Percentiles rank a stretch among this genome's conserved stretches.
Evolutionary conservation across 225 moss, liverwort and hornwort genomes (phyloP).

Genomic region (Bryoerythrophyllum caledonicum): DNA sequence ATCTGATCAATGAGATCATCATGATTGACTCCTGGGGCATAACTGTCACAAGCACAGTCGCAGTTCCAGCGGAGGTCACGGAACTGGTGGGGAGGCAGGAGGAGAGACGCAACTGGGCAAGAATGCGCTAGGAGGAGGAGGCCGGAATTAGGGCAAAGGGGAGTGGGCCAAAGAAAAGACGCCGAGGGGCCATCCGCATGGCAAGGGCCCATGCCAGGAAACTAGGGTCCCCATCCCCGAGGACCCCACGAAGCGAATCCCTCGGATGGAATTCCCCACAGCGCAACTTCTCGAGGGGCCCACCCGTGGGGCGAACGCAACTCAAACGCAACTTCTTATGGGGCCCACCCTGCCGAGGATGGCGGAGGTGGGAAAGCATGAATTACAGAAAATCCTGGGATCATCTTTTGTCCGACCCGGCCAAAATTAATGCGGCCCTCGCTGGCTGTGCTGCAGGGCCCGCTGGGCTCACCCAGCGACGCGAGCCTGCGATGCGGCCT

Average conservation of each 20-base stretch:
- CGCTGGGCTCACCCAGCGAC: neutral
- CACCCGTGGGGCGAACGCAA: too few species aligned
- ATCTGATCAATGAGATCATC: neutral
- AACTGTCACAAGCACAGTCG: neutral
- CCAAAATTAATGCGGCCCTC: neutral
- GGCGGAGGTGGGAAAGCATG: neutral
- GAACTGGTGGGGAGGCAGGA: neutral
- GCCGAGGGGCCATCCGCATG: neutral
- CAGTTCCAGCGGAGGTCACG: neutral
- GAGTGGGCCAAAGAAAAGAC: neutral
- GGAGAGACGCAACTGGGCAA: neutral
- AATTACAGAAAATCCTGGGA: neutral
- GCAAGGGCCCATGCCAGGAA: neutral
- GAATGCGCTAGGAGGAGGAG: neutral
- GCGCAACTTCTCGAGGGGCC: too few species aligned
- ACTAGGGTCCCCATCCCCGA: neutral
- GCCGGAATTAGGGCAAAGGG: neutral
- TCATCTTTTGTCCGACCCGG: neutral
- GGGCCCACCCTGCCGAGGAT: too few species aligned
- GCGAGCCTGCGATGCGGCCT: neutral
- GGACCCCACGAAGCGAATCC: neutral
- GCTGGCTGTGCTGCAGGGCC: neutral
- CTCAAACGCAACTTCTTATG: too few species aligned
- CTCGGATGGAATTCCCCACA: constrained; percentile 7
- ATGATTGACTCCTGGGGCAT: neutral